These are phyloP conservation scores for Aaosphaeria arxii DNA, from an alignment of 2,329 filamentous ascomycete species.

Conservation along the genomic window DNA sequence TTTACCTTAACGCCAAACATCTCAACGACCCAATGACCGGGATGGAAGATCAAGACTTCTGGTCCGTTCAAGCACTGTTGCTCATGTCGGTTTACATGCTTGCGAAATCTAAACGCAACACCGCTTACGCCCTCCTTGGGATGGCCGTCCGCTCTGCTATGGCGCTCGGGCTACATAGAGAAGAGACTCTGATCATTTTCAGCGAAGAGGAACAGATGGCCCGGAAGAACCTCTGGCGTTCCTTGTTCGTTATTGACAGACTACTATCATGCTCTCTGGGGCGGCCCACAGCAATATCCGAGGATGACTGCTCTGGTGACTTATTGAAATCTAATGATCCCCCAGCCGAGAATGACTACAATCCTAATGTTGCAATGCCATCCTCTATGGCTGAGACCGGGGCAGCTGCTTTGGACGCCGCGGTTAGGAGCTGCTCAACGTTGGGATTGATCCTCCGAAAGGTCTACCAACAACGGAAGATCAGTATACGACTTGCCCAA, in stretches of 20 bases:
- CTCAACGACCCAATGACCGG: slow-evolving; percentile 49
- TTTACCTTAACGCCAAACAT: slow-evolving; percentile 59
- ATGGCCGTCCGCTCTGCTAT: slow-evolving; percentile 61
- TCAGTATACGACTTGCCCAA: slow-evolving; percentile 57
- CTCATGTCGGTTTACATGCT: slow-evolving; percentile 66
- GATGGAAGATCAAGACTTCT: slow-evolving; percentile 62
- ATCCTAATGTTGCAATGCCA: slow-evolving; percentile 7
- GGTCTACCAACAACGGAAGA: slow-evolving; percentile 59
- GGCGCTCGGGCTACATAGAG: slow-evolving; percentile 60
- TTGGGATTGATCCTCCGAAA: slow-evolving; percentile 58
- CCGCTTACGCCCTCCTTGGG: slow-evolving; percentile 62
- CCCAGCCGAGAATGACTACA: slow-evolving; percentile 16
- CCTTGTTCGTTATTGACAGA: slow-evolving; percentile 62
- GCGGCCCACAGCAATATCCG: slow-evolving; percentile 59
- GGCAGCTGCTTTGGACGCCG: slow-evolving; percentile 50
- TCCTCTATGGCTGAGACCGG: slow-evolving; percentile 32
- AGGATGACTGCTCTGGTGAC: slow-evolving; percentile 59
- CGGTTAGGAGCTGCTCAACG: slow-evolving; percentile 56
- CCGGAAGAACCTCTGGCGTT: slow-evolving; percentile 61
- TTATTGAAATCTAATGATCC: slow-evolving; percentile 34
- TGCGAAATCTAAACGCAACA: slow-evolving; percentile 59
- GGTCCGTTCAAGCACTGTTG: slow-evolving; percentile 62
- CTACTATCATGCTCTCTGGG: slow-evolving; percentile 63
- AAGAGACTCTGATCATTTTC: slow-evolving; percentile 58
- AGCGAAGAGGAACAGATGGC: slow-evolving; percentile 44